Conservation (phyloP, 2,329 filamentous ascomycete genomes). For the Juglanconis sp. region DNA sequence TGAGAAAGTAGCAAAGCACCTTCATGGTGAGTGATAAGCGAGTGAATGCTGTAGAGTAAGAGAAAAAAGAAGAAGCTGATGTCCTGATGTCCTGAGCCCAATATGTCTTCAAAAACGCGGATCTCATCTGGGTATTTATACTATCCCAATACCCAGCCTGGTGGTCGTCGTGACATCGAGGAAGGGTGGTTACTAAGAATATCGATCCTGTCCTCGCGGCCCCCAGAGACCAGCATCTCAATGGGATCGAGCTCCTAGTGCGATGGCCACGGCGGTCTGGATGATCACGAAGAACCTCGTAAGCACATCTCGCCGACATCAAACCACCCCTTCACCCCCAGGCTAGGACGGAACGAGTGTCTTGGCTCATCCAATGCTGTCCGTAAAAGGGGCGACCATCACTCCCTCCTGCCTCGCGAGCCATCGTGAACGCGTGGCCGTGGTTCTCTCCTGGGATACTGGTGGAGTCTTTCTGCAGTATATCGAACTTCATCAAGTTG, state of each 20-base stretch:
- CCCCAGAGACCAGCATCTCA: too few species aligned
- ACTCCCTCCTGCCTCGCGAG: neutral
- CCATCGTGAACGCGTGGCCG: too few species aligned
- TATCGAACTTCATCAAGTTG: too few species aligned
- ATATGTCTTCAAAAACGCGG: neutral
- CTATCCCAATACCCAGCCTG: neutral
- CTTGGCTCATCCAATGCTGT: neutral
- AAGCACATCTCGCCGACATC: neutral
- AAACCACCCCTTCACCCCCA: neutral
- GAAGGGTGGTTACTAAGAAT: neutral
- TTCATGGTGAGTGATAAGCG: conserved; percentile 15
- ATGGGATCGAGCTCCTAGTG: too few species aligned
- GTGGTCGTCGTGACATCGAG: neutral
- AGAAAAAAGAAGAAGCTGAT: neutral
- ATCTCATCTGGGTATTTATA: conserved; percentile 1
- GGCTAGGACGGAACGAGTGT: neutral
- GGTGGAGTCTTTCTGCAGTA: too few species aligned
- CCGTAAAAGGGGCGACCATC: neutral
- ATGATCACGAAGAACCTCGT: neutral
- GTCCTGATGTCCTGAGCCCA: neutral
- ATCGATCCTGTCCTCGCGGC: too few species aligned
- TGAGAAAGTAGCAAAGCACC: neutral
- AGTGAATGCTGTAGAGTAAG: conserved; percentile 12
- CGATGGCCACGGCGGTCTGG: neutral
- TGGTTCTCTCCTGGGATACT: too few species aligned